Base-by-base conservation (phyloP, 1,284 basidiomycete genomes). In the Athelia sp. region DNA sequence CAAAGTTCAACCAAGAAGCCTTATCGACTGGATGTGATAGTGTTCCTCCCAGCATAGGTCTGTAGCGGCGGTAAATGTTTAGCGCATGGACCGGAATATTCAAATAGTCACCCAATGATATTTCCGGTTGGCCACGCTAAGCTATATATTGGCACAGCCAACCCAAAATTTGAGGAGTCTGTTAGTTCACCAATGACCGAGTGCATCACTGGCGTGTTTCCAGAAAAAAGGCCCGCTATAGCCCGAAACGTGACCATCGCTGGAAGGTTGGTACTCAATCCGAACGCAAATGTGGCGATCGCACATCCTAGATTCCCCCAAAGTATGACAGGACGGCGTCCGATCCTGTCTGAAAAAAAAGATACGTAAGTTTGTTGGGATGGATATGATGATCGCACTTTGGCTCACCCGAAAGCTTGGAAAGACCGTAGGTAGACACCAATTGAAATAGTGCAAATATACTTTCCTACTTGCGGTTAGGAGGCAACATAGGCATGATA, bases 101-200 rank as follows among this genome's bases (percentile, higher is more conserved):
- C 14, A 47, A 26, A 19, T 10, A 3, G 68, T 15, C 56, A 81
- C 81, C 83, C 83, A 23, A 84, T 66, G 51, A 85, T 78, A 3
- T 74, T 65, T 24, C 83, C 84, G 2, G 84, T 55, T 4, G 82
- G 82, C 77, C 78, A 87, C 43, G 74, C 76, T 8, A 86, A 59
- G 14, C 78, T 76, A 50, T 80, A 83, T 15, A 87, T 70, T 3
- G 85, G 80, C 54, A 82, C 82, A 1, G 79, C 80, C 45, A 71
- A 56, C 1, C 76, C 75, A 59, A 84, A 79, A 51, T 88, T 87
- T 3, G 78, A 78, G 1, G 75, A 61, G 58, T 88, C 81, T 8
- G 82, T 84, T 18, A 88, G 69, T 63, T 87, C 84, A 13, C 79
- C 77, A 0, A 85, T 68, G 14, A 79, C 71, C 0, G 79, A 81